Base-by-base conservation (phyloP, 768 basidiomycete genomes). In the Auriculariales sp. region DNA sequence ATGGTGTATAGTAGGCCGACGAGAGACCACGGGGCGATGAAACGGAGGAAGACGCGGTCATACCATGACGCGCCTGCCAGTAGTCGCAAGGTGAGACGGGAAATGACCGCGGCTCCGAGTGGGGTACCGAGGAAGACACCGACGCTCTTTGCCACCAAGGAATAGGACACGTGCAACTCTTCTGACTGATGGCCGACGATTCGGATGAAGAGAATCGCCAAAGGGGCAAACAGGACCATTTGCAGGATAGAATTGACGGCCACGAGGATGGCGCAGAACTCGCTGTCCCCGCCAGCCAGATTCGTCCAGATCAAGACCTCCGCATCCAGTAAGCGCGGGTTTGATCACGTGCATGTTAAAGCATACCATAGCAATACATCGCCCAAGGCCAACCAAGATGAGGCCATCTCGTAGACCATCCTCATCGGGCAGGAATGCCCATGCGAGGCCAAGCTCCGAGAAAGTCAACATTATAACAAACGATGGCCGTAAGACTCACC, bases 231-330 rank as follows among this genome's bases (percentile, higher is more conserved):
- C 9, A 90, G 69, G 2, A 79, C 62, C 28, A 89, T 83, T 61
- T 91, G 89, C 30, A 93, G 66, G 4, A 83, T 55, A 3, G 85
- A 83, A 59, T 93, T 91, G 58, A 87, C 63, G 42, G 85, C 78
- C 42, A 91, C 86, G 4, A 91, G 66, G 55, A 89, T 79, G 15
- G 82, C 86, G 54, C 84, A 86, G 56, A 83, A 82, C 51, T 88
- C 72, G 19, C 57, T 55, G 55, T 89, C 77, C 3, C 87, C 86
- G 31, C 69, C 61, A 0, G 83, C 83, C 4, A 90, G 71, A 47
- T 76, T 71, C 56, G 83, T 85, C 87, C 86, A 89, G 36, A 91
- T 81, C 68, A 84, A 75, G 53, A 85, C 81, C 81, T 81, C 81
- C 3, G 81, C 79, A 61, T 61, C 25, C 58, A 62, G n/a, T n/a